phyloP scores from a whole-genome alignment of 768 basidiomycete species.

The Botryobasidium botryosum region DNA sequence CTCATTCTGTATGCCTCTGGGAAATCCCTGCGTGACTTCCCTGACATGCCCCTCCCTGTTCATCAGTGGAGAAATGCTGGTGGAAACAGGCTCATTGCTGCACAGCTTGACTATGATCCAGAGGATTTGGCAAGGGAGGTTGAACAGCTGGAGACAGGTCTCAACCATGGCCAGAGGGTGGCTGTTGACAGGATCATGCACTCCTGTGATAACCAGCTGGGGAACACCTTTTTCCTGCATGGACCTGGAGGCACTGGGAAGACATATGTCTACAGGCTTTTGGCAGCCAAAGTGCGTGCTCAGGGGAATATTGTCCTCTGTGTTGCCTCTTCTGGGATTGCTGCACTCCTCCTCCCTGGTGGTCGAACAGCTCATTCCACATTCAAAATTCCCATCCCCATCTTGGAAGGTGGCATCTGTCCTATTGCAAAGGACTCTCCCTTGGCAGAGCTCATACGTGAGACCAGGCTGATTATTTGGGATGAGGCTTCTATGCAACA shows the following conservation, averaged over 20 bases:
- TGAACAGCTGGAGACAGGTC: slow-evolving; percentile 5
- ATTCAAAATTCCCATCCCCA: slow-evolving; percentile 31
- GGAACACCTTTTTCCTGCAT: slow-evolving; percentile 24
- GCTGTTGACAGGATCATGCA: slow-evolving; percentile 19
- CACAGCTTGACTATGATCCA: slow-evolving; percentile 11
- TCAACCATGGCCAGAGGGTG: slow-evolving; percentile 20
- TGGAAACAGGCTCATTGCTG: slow-evolving; percentile 12
- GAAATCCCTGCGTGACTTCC: slow-evolving; percentile 14
- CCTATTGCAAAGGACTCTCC: slow-evolving; percentile 21
- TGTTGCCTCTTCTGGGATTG: slow-evolving; percentile 35
- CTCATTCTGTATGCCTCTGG: slow-evolving; percentile 16
- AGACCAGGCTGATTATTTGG: slow-evolving; percentile 26
- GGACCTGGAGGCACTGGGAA: slow-evolving; percentile 31
- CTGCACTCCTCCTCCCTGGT: slow-evolving; percentile 27
- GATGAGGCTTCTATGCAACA: slow-evolving; percentile 29
- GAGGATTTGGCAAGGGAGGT: background rate
- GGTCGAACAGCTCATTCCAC: slow-evolving; percentile 32
- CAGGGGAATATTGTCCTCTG: slow-evolving; percentile 25
- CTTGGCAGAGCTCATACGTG: slow-evolving; percentile 20
- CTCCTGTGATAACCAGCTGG: slow-evolving; percentile 14
- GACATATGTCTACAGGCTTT: slow-evolving; percentile 27
- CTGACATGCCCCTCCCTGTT: slow-evolving; percentile 5
- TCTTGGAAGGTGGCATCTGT: slow-evolving; percentile 19
- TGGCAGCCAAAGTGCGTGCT: slow-evolving; percentile 18
- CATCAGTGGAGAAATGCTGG: slow-evolving; percentile 3